Evolutionary conservation across 1,284 basidiomycete genomes (phyloP).

Genomic region (Leccinum brunneo-olivaceum): DNA sequence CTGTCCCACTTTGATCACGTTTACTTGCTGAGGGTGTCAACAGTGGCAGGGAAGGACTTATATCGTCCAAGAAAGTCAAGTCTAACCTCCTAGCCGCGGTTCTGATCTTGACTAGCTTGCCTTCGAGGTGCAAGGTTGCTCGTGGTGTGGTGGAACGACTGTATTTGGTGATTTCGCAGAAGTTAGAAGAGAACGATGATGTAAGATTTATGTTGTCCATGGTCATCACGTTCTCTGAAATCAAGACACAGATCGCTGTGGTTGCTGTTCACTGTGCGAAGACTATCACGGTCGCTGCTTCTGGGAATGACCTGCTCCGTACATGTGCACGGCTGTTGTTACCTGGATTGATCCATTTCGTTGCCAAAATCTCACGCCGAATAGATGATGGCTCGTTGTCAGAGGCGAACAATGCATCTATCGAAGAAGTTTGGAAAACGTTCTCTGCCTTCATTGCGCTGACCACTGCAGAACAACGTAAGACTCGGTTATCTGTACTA

Average conservation of each 20-base stretch:
- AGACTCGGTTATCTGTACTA: slow-evolving; percentile 26
- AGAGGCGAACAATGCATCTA: slow-evolving; percentile 52
- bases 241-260: slow-evolving; percentile 53
- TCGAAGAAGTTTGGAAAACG: slow-evolving; percentile 79
- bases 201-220: slow-evolving; percentile 35
- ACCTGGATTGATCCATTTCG: slow-evolving; percentile 73
- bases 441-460: slow-evolving; percentile 62
- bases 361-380: slow-evolving; percentile 61
- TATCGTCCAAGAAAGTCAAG: slow-evolving; percentile 81
- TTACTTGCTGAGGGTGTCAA: slow-evolving; percentile 1
- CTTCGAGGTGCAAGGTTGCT: slow-evolving; percentile 62
- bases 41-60: slow-evolving; percentile 74
- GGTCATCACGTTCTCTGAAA: slow-evolving; percentile 7
- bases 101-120: slow-evolving; percentile 78
- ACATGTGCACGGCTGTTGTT: slow-evolving; percentile 71
- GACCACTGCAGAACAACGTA: slow-evolving; percentile 59
- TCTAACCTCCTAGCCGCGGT: slow-evolving; percentile 86
- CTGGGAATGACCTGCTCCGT: slow-evolving; percentile 62
- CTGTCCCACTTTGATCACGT: not conserved
- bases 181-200: slow-evolving; percentile 60
- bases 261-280: slow-evolving; percentile 86
- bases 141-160: slow-evolving; percentile 77
- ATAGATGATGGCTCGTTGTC: slow-evolving; percentile 48
- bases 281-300: slow-evolving; percentile 61
- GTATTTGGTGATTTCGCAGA: slow-evolving; percentile 80